Conservation (phyloP, 306 rosid species). For the Heteromeles arbutifolia region DNA sequence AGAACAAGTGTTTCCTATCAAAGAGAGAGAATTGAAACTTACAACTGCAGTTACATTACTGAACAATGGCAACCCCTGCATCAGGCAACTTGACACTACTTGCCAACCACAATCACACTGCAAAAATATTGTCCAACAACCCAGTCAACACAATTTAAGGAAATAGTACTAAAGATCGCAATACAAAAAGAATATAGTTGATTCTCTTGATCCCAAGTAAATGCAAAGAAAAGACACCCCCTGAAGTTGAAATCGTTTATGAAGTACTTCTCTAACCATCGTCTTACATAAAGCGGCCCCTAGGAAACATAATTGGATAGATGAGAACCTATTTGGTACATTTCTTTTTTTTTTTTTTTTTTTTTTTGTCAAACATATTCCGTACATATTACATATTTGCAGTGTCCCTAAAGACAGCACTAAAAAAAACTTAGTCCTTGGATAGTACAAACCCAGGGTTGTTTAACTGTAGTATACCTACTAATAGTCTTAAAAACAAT, state of each 20-base stretch:
- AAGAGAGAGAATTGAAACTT: conserved; percentile 30
- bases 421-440: neutral
- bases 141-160: conserved; percentile 21
- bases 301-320: too few species aligned
- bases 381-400: neutral
- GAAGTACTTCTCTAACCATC: neutral
- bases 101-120: conserved; percentile 75
- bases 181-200: neutral
- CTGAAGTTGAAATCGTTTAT: neutral
- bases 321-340: too few species aligned
- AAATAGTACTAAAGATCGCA: conserved; percentile 3
- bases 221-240: neutral
- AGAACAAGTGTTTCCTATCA: neutral
- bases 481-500: neutral
- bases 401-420: neutral
- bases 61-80: conserved; percentile 75
- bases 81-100: conserved; percentile 61
- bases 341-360: too few species aligned
- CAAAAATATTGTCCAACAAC: conserved; percentile 21
- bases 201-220: neutral
- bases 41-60: conserved; percentile 66
- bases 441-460: neutral
- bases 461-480: neutral
- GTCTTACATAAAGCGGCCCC: neutral
- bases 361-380: neutral